These are phyloP conservation scores for Tetracentron sinense DNA, from an alignment of 164 flowering plant genomes.

Conservation along the genomic window DNA sequence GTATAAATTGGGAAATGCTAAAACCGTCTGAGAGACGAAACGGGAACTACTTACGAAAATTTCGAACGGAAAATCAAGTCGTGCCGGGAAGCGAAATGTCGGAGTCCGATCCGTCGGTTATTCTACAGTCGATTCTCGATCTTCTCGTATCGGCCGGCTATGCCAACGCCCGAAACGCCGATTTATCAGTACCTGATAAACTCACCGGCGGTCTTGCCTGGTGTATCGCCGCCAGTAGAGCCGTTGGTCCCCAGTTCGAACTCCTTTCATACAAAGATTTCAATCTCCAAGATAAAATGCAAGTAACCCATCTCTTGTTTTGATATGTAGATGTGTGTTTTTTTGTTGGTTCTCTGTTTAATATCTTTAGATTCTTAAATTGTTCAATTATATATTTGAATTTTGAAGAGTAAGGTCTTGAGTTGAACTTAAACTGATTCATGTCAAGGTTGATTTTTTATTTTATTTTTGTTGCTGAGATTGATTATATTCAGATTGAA, in stretches of 20 bases:
- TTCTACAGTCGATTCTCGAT: slow-evolving; percentile 11
- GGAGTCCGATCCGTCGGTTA: slow-evolving; percentile 4
- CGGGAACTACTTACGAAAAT: no score
- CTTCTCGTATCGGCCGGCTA: slow-evolving; percentile 21
- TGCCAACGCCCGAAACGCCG: slow-evolving; percentile 2
- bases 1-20: slow-evolving; percentile 35
- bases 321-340: background rate
- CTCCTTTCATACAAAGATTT: slow-evolving; percentile 5
- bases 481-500: background rate
- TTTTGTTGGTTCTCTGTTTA: background rate
- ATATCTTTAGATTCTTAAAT: background rate
- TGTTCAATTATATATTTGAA: background rate
- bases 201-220: slow-evolving; percentile 21
- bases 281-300: slow-evolving; percentile 11
- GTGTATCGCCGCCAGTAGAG: slow-evolving; percentile 11
- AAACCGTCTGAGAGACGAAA: background rate
- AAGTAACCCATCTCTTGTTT: slow-evolving; percentile 9
- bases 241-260: slow-evolving; percentile 3
- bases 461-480: no score
- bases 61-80: background rate
- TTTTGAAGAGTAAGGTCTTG: background rate
- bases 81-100: background rate
- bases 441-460: no score
- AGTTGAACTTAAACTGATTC: background rate
- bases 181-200: slow-evolving; percentile 2